Base-by-base conservation (phyloP, 495 filamentous ascomycete genomes). In the Cladorrhinum samala region DNA sequence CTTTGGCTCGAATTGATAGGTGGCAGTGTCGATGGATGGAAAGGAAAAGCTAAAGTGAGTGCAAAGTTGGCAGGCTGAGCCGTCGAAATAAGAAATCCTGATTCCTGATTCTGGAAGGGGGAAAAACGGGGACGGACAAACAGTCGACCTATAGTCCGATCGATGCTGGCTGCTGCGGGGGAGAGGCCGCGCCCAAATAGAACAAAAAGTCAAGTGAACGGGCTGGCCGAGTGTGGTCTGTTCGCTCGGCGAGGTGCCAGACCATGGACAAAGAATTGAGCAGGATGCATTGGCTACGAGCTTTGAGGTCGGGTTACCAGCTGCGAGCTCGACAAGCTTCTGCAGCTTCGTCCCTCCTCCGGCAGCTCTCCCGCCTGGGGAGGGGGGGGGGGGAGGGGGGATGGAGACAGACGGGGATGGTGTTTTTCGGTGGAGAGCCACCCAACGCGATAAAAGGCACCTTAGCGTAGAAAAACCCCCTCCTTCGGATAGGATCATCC, bases 321-420 rank as follows among this genome's bases (percentile, higher is more conserved):
- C 44, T 25, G 20, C 25, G 24, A 33, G 24, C n/a, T 25, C 16
- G 45, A 14, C 43, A n/a, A 53, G 51, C 51, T 49, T 40, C 45
- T 48, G 37, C 45, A 49, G 25, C 38, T 13, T 21, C 41, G 13
- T 41, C 25, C 51, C 43, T 16, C 17, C 24, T 54, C 52, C 49
- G 49, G 49, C 36, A 51, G 19, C 18, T 40, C 24, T 44, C 52
- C 33, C 40, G 52, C 37, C 40, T 42, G 24, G 49, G 20, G 17
- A 20, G 39, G 17, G 3, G 20, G 17, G 37, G 39, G 17, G 3
- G 13, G 42, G 2, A 18, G 14, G 27, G 11, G 6, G 11, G 5
- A 6, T 33, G 27, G 27, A 33, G 27, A 33, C 27, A 33, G 27
- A 33, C 27, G 27, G 27, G 27, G 27, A 33, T 33, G 27, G 27